Evolutionary conservation across 495 filamentous ascomycete genomes (phyloP), one percentile per base, ranked within the genome.

Genomic region (Parathielavia appendiculata): DNA sequence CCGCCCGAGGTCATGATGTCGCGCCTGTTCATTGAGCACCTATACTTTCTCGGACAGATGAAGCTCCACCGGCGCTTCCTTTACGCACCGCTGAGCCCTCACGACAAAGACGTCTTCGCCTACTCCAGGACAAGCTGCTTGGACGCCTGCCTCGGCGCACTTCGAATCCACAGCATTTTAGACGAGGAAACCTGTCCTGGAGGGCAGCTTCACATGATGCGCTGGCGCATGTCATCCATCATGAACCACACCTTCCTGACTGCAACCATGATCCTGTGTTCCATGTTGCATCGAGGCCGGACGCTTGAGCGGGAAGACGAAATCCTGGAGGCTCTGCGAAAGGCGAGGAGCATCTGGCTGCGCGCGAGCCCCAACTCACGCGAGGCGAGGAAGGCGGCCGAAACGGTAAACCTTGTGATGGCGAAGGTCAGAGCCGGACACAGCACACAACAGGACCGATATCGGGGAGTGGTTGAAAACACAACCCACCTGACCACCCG

Each of bases 221-320:
- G 47, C 12, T 72, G 73, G 66, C 63, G 71, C 26, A 14, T 73
- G 19, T 66, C 61, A 26, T 73, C 69, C 46, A 38, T 74, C 20
- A 66, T 67, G 48, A 62, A 65, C 22, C 66, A 73, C 54, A 68
- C 66, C 34, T 73, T 73, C 45, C 63, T 76, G 4, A 63, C 74
- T 11, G 73, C 71, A 26, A 64, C 63, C 44, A 75, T 73, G 64
- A 68, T 76, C 22, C 59, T 76, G n/a, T 76, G 73, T 49, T 53
- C 50, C 7, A 41, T 41, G 50, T 1, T 53, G 13, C 22, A 41
- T n/a, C 36, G 50, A 13, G 38, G 38, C 36, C 50, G n/a, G 16
- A 41, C 50, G 12, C 22, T 53, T 20, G 20, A 41, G 22, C 19
- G 50, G 10, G 7, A 53, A n/a, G 36, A 53, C 0, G 50, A 53